Base-by-base conservation (phyloP, 345 rosid genomes). In the Cochlearia excelsa region DNA sequence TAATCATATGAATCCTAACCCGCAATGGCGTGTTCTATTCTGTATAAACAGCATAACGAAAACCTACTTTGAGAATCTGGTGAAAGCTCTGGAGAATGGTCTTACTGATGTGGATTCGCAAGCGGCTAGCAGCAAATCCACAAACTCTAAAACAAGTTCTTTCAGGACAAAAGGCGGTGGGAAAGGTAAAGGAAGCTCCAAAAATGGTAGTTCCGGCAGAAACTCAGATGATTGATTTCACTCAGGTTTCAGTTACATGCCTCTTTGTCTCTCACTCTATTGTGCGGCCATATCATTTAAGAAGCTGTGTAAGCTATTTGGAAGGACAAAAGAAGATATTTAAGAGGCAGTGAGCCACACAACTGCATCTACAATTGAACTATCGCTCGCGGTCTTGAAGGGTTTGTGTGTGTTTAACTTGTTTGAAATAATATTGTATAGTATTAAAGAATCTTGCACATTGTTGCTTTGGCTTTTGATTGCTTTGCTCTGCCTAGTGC, bases 41-140 rank as follows among this genome's bases (percentile, higher is more conserved):
- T 68, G 44, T 61, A 9, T 56, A 4, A 47, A 72, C 94, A 89
- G 97, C 53, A 93, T 86, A 45, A 89, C 97, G 4, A 84, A 81
- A 70, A 86, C 77, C 59, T 86, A 81, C 74, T 89, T 89, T 7
- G 95, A 86, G 74, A 89, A 86, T 74, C 76, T 89, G 65, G 88
- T 89, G 51, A 82, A 80, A 68, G 95, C 95, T 16, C 69, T 89
- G 53, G 95, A 89, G 80, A 89, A 81, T 71, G 95, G 90, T 23
- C 81, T 89, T 27, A 74, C 83, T 54, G 97, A 86, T 72, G 92
- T 89, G 35, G 67, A 72, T 51, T 5, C 61, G 1, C 65, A 58
- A 44, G 75, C 51, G 4, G 65, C 75, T 39, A 58, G 60, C 59
- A 64, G 74, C 59, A 69, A 61, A 41, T 26, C 73, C 53, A 54